Evolutionary conservation across 2,329 filamentous ascomycete species (phyloP).

Genomic region (Fusarium verticillioides): DNA sequence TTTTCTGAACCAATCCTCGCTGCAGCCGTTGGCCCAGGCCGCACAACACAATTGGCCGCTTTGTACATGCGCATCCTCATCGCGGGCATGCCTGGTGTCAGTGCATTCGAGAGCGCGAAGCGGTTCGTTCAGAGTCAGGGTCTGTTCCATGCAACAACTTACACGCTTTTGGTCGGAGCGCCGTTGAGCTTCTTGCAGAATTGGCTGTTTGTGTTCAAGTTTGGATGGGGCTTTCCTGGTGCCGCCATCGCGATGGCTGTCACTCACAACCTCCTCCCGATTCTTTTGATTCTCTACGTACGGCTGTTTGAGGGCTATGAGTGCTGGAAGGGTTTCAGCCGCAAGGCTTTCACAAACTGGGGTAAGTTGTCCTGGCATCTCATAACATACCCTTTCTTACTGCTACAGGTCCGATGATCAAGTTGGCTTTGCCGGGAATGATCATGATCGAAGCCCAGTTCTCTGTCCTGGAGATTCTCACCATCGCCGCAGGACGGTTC

Average conservation of each 20-base stretch:
- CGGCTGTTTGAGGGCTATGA: conserved; percentile 74
- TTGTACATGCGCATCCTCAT: conserved; percentile 76
- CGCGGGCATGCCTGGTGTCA: conserved; percentile 76
- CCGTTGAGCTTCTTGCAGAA: conserved; percentile 80
- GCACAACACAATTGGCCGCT: conserved; percentile 75
- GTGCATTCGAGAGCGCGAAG: conserved; percentile 79
- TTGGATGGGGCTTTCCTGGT: conserved; percentile 75
- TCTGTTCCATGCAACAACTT: conserved; percentile 78
- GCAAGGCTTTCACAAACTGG: conserved; percentile 77
- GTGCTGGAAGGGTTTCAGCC: conserved; percentile 83
- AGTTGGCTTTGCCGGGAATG: conserved; percentile 84
- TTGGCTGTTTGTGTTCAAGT: conserved; percentile 78
- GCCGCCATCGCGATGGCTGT: conserved; percentile 82
- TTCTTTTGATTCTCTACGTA: conserved; percentile 79
- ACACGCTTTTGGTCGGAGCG: conserved; percentile 77
- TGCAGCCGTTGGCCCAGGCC: conserved; percentile 51
- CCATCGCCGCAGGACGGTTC: conserved; percentile 79
- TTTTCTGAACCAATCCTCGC: conserved; percentile 71
- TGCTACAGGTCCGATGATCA: conserved; percentile 72
- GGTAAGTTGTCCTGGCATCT: neutral
- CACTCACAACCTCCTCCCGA: conserved; percentile 78
- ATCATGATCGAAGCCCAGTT: conserved; percentile 93
- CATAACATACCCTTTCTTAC: neutral
- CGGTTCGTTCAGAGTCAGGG: conserved; percentile 84
- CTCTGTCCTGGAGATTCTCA: conserved; percentile 88